Percentiles rank a stretch among this genome's conserved stretches.
These are phyloP conservation scores for Rhinocladiella similis DNA, from an alignment of 2,329 filamentous ascomycete genomes.

Conservation along the genomic window DNA sequence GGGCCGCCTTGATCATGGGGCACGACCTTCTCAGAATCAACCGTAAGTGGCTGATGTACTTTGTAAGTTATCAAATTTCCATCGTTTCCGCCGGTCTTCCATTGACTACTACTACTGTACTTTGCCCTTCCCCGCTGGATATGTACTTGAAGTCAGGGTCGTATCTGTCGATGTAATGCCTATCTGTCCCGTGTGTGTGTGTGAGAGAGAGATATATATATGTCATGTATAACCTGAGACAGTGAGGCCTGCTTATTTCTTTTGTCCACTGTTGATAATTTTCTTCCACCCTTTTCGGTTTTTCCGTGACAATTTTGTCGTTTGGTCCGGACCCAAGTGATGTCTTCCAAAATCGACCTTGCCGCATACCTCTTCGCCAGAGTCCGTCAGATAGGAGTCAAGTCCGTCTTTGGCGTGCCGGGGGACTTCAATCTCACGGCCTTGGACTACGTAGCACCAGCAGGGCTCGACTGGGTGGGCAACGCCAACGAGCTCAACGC, in stretches of 20 bases:
- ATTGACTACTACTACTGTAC: background rate
- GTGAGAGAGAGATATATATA: no score
- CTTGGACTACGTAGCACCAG: slow-evolving; percentile 58
- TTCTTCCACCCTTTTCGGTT: background rate
- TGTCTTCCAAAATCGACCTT: slow-evolving; percentile 39
- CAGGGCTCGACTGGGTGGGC: slow-evolving; percentile 58
- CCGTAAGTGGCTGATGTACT: no score
- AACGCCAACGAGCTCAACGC: slow-evolving; percentile 64
- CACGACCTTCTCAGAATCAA: no score
- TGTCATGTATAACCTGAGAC: no score
- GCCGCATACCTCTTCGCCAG: slow-evolving; percentile 53
- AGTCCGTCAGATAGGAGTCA: slow-evolving; percentile 50
- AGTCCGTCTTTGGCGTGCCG: slow-evolving; percentile 53
- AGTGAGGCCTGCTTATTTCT: no score
- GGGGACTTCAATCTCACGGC: slow-evolving; percentile 48
- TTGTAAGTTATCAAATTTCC: no score
- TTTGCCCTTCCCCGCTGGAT: no score
- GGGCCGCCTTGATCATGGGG: background rate
- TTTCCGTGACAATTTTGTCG: background rate
- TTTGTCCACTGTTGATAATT: no score
- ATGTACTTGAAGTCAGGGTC: no score
- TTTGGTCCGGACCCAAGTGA: background rate
- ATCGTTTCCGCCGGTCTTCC: background rate
- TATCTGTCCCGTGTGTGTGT: no score
- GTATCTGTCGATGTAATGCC: no score